A percentile compares a stretch with the other conserved stretches of the same genome.
Conservation (phyloP, 768 basidiomycete species). For the Clavulina sp. region DNA sequence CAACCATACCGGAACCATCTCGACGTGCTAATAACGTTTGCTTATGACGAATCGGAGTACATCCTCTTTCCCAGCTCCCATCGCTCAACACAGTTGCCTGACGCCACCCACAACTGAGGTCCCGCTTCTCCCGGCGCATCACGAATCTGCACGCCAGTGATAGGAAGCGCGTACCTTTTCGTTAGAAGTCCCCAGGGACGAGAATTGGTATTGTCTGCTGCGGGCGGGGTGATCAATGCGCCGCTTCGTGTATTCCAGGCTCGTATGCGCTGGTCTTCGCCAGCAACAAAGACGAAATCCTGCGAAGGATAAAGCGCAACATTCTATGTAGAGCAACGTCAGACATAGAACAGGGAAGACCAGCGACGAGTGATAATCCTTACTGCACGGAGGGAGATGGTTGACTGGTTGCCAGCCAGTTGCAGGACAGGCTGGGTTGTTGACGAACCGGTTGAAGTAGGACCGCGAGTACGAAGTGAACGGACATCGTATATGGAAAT, state of each 20-base stretch:
- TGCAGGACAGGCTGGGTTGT: background rate
- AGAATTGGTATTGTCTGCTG: no score
- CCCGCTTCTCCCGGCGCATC: no score
- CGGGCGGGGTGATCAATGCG: no score
- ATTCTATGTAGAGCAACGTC: background rate
- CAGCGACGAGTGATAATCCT: background rate
- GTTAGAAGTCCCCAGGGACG: no score
- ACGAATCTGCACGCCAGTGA: no score
- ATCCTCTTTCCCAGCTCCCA: no score
- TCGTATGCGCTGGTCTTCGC: slow-evolving; percentile 7
- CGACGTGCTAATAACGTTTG: no score
- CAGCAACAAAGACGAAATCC: slow-evolving; percentile 9
- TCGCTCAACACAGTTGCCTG: no score
- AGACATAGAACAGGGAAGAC: background rate
- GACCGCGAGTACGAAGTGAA: background rate
- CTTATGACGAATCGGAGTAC: no score
- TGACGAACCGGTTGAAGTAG: background rate
- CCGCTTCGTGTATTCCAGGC: slow-evolving; percentile 9
- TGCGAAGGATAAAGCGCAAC: background rate
- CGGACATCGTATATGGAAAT: background rate
- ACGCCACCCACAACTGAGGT: no score
- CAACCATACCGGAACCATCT: no score
- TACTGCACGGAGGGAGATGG: background rate
- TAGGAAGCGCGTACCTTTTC: no score
- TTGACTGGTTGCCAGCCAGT: background rate